A percentile compares a stretch with the other conserved stretches of the same genome.
These are phyloP conservation scores for Moricandia moricandioides DNA, from an alignment of 345 rosid species.

Conservation along the genomic window DNA sequence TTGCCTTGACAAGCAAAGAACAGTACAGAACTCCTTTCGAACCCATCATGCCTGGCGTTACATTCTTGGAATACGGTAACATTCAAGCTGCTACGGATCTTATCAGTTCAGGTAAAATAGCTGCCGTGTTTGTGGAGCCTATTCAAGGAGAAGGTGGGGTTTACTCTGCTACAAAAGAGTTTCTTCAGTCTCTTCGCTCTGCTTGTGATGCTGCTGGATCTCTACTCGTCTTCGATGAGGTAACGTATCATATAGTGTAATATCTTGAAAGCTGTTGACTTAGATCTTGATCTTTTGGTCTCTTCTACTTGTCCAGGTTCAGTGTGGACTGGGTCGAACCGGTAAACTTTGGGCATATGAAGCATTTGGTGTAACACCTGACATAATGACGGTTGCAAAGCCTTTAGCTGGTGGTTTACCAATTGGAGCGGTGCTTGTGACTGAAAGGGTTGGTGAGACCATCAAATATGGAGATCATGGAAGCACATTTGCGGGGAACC, in stretches of 20 bases:
- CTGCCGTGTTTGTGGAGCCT: constrained; percentile 95
- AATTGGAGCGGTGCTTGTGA: constrained; percentile 72
- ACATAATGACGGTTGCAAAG: constrained; percentile 93
- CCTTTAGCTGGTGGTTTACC: constrained; percentile 98
- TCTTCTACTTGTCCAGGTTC: constrained; percentile 43
- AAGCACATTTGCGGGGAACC: constrained; percentile 87
- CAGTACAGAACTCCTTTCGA: constrained; percentile 82
- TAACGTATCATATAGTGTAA: constrained; percentile 21
- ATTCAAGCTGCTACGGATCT: constrained; percentile 54
- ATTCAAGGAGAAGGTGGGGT: constrained; percentile 98
- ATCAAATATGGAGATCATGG: constrained; percentile 79
- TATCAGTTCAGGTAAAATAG: constrained; percentile 57
- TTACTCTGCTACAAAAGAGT: constrained; percentile 70
- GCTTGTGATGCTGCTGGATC: constrained; percentile 83
- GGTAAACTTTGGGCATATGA: constrained; percentile 87
- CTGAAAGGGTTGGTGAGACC: constrained; percentile 73
- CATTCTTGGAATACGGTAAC: constrained; percentile 82
- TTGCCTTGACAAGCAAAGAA: constrained; percentile 92
- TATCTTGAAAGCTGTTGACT: constrained; percentile 20
- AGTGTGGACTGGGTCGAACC: constrained; percentile 82
- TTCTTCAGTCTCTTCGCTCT: constrained; percentile 59
- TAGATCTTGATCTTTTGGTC: not conserved
- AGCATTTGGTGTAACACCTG: constrained; percentile 61
- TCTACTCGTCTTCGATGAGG: constrained; percentile 93
- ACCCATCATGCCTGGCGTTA: constrained; percentile 97